Conservation (phyloP, 2,329 filamentous ascomycete genomes). For the Fusarium euwallaceae region DNA sequence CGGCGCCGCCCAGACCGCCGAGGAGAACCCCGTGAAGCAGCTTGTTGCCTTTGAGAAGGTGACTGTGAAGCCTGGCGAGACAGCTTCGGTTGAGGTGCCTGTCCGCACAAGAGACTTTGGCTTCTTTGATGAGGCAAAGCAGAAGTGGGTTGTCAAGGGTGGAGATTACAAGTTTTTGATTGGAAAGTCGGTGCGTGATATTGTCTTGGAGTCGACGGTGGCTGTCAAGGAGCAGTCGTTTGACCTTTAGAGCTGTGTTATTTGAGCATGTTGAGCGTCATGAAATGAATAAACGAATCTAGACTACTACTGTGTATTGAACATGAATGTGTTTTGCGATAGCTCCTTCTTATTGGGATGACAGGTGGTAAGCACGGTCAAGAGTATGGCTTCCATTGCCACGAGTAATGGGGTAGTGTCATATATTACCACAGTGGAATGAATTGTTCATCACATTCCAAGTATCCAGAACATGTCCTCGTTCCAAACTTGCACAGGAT, state of each 20-base stretch:
- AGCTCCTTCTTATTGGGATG: neutral
- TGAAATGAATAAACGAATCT: neutral
- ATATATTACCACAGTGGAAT: neutral
- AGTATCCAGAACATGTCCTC: neutral
- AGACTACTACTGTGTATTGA: neutral
- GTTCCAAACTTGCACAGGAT: neutral
- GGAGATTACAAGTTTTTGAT: slow-evolving; percentile 48
- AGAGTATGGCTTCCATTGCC: neutral
- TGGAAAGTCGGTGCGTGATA: slow-evolving; percentile 44
- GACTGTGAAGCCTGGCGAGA: slow-evolving; percentile 42
- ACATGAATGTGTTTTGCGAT: neutral
- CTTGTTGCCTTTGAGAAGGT: slow-evolving; percentile 77
- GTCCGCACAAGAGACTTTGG: slow-evolving; percentile 44
- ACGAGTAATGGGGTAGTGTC: neutral
- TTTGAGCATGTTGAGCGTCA: slow-evolving; percentile 15
- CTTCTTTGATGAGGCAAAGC: slow-evolving; percentile 45
- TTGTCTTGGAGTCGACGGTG: slow-evolving; percentile 40
- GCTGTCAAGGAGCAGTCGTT: slow-evolving; percentile 39
- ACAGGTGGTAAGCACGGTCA: neutral
- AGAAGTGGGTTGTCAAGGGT: slow-evolving; percentile 47
- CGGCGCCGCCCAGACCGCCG: slow-evolving; percentile 36
- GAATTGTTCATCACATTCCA: neutral
- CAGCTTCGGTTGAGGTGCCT: slow-evolving; percentile 42
- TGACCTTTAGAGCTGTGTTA: slow-evolving; percentile 16
- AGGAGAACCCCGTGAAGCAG: slow-evolving; percentile 65